Conservation (phyloP, 1,139 yeast genomes). For the Lodderomyces margitis region DNA sequence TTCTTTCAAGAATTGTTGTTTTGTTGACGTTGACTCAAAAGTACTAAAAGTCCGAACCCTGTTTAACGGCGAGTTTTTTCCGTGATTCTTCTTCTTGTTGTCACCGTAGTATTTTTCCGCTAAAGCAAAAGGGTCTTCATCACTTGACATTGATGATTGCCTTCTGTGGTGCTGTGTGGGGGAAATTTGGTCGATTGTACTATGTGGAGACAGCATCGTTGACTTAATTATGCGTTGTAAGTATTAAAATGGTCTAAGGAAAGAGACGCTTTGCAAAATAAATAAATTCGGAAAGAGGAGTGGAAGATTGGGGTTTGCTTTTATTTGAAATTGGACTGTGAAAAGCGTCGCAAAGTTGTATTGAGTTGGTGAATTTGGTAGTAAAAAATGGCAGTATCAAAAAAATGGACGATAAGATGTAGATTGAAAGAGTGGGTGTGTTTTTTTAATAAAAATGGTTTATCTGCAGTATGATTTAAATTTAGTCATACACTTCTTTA, state of each 20-base stretch:
- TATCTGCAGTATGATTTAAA: no score
- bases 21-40: constrained; percentile 26
- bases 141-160: constrained; percentile 31
- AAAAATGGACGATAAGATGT: no score
- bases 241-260: background rate
- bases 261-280: no score
- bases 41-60: constrained; percentile 55
- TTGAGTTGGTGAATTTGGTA: no score
- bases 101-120: constrained; percentile 76
- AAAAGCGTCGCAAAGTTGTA: no score
- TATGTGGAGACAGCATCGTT: background rate
- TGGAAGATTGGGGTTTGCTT: no score
- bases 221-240: background rate
- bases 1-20: constrained; percentile 13
- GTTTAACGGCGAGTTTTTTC: constrained; percentile 29
- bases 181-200: background rate
- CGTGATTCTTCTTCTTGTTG: constrained; percentile 43
- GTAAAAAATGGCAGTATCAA: no score
- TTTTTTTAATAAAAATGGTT: no score
- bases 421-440: no score
- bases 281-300: no score
- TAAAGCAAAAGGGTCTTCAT: constrained; percentile 60
- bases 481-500: no score
- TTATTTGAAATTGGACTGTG: no score
- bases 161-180: constrained; percentile 19